A percentile compares a stretch with the other conserved stretches of the same genome.
Conservation (phyloP, 768 basidiomycete genomes). For the Lanmaoa rubissima region DNA sequence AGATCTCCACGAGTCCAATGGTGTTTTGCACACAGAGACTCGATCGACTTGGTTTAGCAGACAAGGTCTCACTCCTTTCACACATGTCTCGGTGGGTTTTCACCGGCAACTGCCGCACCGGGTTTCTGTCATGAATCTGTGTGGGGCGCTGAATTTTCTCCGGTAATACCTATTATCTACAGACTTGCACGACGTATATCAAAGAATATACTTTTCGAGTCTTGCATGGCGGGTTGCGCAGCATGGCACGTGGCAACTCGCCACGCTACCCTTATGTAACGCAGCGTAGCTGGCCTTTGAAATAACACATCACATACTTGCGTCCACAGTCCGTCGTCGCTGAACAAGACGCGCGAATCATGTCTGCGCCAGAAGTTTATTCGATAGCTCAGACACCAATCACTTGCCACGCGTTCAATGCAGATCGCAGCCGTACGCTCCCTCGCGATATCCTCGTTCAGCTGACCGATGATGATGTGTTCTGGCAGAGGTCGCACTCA, state of each 20-base stretch:
- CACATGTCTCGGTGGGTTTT: background rate
- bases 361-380: constrained; percentile 77
- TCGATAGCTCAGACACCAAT: constrained; percentile 80
- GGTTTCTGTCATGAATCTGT: background rate
- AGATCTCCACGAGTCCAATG: too few relatives aligned
- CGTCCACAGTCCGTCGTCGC: background rate
- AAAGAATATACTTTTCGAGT: background rate
- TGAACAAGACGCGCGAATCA: constrained; percentile 20
- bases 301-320: background rate
- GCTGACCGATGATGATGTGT: constrained; percentile 8
- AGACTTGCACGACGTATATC: background rate
- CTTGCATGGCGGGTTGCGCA: background rate
- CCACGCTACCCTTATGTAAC: background rate
- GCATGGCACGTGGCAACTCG: constrained; percentile 9
- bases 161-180: background rate
- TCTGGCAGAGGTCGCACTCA: constrained; percentile 78
- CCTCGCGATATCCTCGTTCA: background rate
- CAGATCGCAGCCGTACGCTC: constrained; percentile 77
- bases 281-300: too few relatives aligned
- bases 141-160: background rate
- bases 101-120: background rate
- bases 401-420: constrained; percentile 88
- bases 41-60: background rate
- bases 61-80: background rate
- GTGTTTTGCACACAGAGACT: background rate